These are phyloP conservation scores for Saccharomycopsis fibuligera DNA, from an alignment of 805 yeast species.

Conservation along the genomic window DNA sequence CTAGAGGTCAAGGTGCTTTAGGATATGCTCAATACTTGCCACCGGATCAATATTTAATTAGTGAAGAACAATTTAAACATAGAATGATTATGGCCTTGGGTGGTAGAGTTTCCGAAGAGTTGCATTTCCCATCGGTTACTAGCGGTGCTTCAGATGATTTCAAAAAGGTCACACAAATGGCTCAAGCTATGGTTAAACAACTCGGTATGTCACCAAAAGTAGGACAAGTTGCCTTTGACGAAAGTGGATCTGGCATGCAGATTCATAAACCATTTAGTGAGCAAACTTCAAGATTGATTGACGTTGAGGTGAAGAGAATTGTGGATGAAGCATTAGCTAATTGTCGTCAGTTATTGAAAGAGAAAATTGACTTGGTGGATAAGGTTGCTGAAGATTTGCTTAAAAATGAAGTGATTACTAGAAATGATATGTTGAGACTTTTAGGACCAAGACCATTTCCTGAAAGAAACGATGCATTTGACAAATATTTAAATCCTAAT, in stretches of 20 bases:
- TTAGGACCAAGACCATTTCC: conserved; percentile 76
- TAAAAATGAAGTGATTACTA: conserved; percentile 68
- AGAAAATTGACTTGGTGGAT: conserved; percentile 54
- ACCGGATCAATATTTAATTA: conserved; percentile 74
- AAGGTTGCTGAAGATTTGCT: conserved; percentile 69
- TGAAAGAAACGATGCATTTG: conserved; percentile 81
- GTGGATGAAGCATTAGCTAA: conserved; percentile 58
- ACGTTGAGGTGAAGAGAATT: conserved; percentile 59
- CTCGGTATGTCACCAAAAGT: conserved; percentile 83
- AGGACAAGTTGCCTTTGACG: conserved; percentile 49
- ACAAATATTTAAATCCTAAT: conserved; percentile 52
- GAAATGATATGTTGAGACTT: conserved; percentile 72
- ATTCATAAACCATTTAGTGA: conserved; percentile 65
- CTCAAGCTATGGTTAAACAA: conserved; percentile 80
- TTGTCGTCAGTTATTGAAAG: conserved; percentile 52
- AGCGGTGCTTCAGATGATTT: conserved; percentile 92
- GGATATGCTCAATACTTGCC: conserved; percentile 97
- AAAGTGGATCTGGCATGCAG: conserved; percentile 44
- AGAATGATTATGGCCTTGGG: conserved; percentile 93
- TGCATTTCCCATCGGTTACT: conserved; percentile 81
- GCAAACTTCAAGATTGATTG: conserved; percentile 60
- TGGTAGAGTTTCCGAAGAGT: conserved; percentile 87
- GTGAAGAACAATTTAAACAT: conserved; percentile 70
- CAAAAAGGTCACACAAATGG: conserved; percentile 84
- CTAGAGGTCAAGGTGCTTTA: conserved; percentile 89